Evolutionary conservation across 805 yeast genomes (phyloP).

Genomic region (Teunomyces panamensis): DNA sequence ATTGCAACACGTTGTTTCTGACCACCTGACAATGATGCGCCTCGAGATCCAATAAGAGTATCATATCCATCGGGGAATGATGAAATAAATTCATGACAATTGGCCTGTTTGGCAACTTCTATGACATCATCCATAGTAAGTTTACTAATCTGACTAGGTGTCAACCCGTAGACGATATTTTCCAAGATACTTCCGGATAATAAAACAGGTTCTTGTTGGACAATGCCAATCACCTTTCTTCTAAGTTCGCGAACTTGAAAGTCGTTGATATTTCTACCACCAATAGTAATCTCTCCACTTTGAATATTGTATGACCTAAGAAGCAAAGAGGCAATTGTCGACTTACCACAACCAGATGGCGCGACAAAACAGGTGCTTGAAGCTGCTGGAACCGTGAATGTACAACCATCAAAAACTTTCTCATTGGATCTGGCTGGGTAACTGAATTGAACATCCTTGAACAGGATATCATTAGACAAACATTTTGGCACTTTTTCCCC

Average conservation of each 20-base stretch:
- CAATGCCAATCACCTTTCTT: conserved; percentile 50
- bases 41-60: conserved; percentile 54
- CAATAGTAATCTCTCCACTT: conserved; percentile 48
- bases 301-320: conserved; percentile 52
- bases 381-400: conserved; percentile 32
- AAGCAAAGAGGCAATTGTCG: conserved; percentile 53
- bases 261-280: conserved; percentile 47
- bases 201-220: conserved; percentile 61
- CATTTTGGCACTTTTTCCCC: conserved; percentile 26
- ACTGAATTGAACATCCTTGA: conserved; percentile 38
- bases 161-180: conserved; percentile 53
- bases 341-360: conserved; percentile 61
- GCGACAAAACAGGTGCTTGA: conserved; percentile 48
- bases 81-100: conserved; percentile 55
- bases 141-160: conserved; percentile 30
- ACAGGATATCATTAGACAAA: conserved; percentile 33
- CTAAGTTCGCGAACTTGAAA: conserved; percentile 51
- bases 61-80: conserved; percentile 60
- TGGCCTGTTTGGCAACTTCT: conserved; percentile 49
- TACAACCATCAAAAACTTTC: conserved; percentile 34
- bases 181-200: conserved; percentile 55
- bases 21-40: conserved; percentile 66
- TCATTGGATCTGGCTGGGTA: conserved; percentile 41
- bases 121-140: conserved; percentile 42
- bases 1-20: conserved; percentile 76